Evolutionary conservation across 768 basidiomycete species (phyloP).

Genomic region (Leccinellum luteum): DNA sequence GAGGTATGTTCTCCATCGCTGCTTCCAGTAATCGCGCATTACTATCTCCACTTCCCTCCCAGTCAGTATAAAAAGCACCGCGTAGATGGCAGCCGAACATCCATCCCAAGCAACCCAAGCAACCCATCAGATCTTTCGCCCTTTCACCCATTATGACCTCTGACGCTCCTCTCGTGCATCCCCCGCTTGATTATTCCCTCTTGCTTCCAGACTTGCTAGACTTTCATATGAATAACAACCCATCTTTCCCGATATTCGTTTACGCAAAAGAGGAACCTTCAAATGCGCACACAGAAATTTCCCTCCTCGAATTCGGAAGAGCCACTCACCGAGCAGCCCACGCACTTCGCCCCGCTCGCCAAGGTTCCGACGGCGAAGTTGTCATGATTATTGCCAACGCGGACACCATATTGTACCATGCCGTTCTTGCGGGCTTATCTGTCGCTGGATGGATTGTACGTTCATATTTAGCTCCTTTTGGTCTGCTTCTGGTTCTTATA

Average conservation of each 20-base stretch:
- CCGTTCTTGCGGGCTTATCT: constrained; percentile 34
- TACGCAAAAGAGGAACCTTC: constrained; percentile 14
- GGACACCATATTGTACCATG: constrained; percentile 37
- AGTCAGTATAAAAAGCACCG: neutral
- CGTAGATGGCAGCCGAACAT: neutral
- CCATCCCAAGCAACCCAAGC: neutral
- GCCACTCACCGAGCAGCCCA: constrained; percentile 39
- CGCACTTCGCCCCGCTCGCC: constrained; percentile 34
- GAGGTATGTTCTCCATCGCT: neutral
- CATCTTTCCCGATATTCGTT: constrained; percentile 21
- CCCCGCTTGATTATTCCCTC: constrained; percentile 24
- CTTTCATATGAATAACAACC: constrained; percentile 26
- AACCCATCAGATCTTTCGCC: neutral
- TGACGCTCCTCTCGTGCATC: neutral
- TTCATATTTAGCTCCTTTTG: constrained; percentile 22
- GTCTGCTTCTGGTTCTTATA: constrained; percentile 25
- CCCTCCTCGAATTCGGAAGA: constrained; percentile 27
- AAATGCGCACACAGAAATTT: constrained; percentile 17
- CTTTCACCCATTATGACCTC: constrained; percentile 5
- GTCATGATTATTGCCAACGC: constrained; percentile 25
- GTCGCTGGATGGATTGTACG: constrained; percentile 38
- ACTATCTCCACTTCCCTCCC: neutral
- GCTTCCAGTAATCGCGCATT: neutral
- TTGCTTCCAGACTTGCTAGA: constrained; percentile 25
- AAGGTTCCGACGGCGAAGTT: constrained; percentile 18